Percentiles rank a stretch among this genome's conserved stretches.
Evolutionary conservation across 2,329 filamentous ascomycete species (phyloP).

Genomic region (Diaporthe destruens): DNA sequence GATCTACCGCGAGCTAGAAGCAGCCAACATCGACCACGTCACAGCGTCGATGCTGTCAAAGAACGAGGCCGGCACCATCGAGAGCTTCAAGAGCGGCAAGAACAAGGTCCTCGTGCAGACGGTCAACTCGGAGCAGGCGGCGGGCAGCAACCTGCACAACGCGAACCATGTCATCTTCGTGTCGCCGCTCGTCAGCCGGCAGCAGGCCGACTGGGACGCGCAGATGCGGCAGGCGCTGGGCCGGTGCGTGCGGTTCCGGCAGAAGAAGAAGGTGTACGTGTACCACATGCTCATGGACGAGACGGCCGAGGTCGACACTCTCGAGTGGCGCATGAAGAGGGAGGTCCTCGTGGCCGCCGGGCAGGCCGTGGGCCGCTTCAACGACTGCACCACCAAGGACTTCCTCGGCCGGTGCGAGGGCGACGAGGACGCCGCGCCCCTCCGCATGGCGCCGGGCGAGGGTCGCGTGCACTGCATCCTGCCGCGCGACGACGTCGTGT

Average conservation of each 20-base stretch:
- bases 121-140: slow-evolving; percentile 54
- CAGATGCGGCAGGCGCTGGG: slow-evolving; percentile 57
- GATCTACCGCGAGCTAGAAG: slow-evolving; percentile 44
- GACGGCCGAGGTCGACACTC: slow-evolving; percentile 57
- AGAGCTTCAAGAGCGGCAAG: slow-evolving; percentile 47
- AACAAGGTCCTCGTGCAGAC: slow-evolving; percentile 53
- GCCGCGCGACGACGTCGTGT: slow-evolving; percentile 35
- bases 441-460: neutral
- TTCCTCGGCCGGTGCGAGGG: slow-evolving; percentile 37
- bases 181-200: slow-evolving; percentile 50
- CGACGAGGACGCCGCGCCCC: neutral
- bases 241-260: slow-evolving; percentile 55
- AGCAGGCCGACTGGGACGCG: slow-evolving; percentile 51
- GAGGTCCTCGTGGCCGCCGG: slow-evolving; percentile 30
- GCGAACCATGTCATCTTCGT: slow-evolving; percentile 59
- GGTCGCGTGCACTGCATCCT: slow-evolving; percentile 25
- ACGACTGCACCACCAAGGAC: slow-evolving; percentile 18
- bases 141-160: slow-evolving; percentile 56
- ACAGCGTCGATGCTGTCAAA: slow-evolving; percentile 7
- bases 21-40: slow-evolving; percentile 40
- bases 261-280: slow-evolving; percentile 53
- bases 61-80: slow-evolving; percentile 41
- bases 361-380: slow-evolving; percentile 34
- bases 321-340: slow-evolving; percentile 45
- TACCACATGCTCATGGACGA: slow-evolving; percentile 55